Percentiles rank a stretch among this genome's conserved stretches.
phyloP scores from a whole-genome alignment of 139 green algal genomes.

The Chlamydomonas schloesseri region DNA sequence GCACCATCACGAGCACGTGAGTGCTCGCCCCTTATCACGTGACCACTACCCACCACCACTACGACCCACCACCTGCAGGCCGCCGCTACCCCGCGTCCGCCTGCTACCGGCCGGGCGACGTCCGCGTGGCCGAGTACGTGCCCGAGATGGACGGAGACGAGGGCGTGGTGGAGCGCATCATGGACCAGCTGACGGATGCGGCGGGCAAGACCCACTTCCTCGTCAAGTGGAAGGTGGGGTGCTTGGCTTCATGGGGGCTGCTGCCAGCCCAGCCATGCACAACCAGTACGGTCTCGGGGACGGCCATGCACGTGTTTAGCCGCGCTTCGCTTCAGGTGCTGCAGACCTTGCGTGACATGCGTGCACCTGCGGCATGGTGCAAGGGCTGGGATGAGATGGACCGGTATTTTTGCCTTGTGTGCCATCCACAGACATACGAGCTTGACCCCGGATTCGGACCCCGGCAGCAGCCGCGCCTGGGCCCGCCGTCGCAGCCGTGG shows the following conservation, averaged over 20 bases:
- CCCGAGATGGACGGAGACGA: neutral
- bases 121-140: neutral
- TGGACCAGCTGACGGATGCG: neutral
- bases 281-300: neutral
- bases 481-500: neutral
- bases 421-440: neutral
- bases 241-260: neutral
- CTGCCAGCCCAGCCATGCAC: too few relatives aligned
- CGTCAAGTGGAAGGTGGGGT: slow-evolving; percentile 2
- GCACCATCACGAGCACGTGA: too few relatives aligned
- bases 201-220: neutral
- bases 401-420: neutral
- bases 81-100: slow-evolving; percentile 1
- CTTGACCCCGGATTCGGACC: neutral
- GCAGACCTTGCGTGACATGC: too few relatives aligned
- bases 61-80: neutral
- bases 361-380: neutral
- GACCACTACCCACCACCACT: neutral
- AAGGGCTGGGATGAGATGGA: neutral
- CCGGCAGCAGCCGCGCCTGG: neutral
- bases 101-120: slow-evolving; percentile 2
- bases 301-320: too few relatives aligned
- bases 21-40: too few relatives aligned
- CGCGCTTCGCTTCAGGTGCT: neutral
- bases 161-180: slow-evolving; percentile 16